These are phyloP conservation scores for Diaporthe caulivora DNA, from an alignment of 2,329 filamentous ascomycete species.

Conservation along the genomic window DNA sequence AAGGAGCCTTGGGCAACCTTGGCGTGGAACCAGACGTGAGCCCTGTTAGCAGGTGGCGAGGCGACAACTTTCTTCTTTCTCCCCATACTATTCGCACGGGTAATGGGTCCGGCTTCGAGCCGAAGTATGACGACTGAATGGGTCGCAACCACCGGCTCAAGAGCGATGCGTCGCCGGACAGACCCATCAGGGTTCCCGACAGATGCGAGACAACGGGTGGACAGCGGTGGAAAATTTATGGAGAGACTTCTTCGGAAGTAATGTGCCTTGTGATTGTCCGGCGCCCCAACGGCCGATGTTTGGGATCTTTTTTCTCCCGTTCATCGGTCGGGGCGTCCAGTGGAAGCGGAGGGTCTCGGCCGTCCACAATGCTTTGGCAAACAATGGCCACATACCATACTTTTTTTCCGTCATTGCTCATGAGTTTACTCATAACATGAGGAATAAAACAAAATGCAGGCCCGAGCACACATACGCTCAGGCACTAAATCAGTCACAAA, in stretches of 20 bases:
- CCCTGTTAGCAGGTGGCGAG: constrained; percentile 20
- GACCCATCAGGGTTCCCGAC: not conserved
- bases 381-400: not conserved
- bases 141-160: constrained; percentile 1
- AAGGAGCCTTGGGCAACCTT: not conserved
- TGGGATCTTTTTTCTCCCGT: constrained; percentile 24
- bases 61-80: not conserved
- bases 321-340: not conserved
- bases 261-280: constrained; percentile 9
- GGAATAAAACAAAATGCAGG: not conserved
- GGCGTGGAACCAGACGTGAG: not conserved
- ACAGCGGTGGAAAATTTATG: not conserved
- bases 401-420: constrained; percentile 14
- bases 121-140: constrained; percentile 18
- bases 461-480: not conserved
- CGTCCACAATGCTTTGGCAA: constrained; percentile 14
- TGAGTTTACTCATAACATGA: constrained; percentile 19
- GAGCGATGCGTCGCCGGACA: constrained; percentile 1
- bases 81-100: too few species aligned
- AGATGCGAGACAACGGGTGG: constrained; percentile 3
- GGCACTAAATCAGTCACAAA: too few species aligned
- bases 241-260: constrained; percentile 16
- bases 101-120: constrained; percentile 3
- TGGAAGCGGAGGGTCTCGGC: constrained; percentile 2
- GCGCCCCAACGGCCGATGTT: not conserved